Base-by-base conservation (phyloP, 148 eudicot species). In the Arctostaphylos glauca region DNA sequence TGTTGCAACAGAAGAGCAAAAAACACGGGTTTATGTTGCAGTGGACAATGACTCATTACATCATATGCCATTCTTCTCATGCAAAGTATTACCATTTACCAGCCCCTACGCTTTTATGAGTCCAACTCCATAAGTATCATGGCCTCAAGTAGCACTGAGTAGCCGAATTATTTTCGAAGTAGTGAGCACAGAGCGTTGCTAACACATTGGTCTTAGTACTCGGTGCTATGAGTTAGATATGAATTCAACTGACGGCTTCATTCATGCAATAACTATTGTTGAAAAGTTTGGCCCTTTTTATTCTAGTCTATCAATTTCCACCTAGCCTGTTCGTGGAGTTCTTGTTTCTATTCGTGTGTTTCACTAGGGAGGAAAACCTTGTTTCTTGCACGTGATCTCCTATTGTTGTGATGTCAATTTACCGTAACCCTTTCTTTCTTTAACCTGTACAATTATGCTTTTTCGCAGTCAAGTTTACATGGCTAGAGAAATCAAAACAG, bases 381-480 rank as follows among this genome's bases (percentile, higher is more conserved):
- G 62, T 21, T 77, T 77, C 9, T 76, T 53, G 60, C 60, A 25
- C 16, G 9, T 76, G 60, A 18, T 25, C 64, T 77, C 62, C 12
- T 54, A 38, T 59, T 59, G 52, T 47, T 62, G 25, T 79, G n/a
- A 46, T 21, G 49, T 62, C 23, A 14, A 23, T 47, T 23, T 18
- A 14, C 5, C 9, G 6, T 48, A 16, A 80, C 25, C 70, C 6
- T 2, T 31, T 66, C 12, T 64, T 80, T 66, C 12, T 64, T 80
- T 73, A 79, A 25, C 58, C 77, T 78, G 55, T 50, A 58, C n/a
- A 50, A 15, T 81, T 88, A 21, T 52, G n/a, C 72, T 78, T 74
- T 81, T 74, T 31, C 38, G 79, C 84, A 88, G 90, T 83, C 90
- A 88, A 72, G 90, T 88, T n/a, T 88, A 86, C 77, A 86, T 86